Evolutionary conservation across 2,329 filamentous ascomycete genomes (phyloP), one percentile per base, ranked within the genome.

Genomic region (Pseudocercospora cruenta): DNA sequence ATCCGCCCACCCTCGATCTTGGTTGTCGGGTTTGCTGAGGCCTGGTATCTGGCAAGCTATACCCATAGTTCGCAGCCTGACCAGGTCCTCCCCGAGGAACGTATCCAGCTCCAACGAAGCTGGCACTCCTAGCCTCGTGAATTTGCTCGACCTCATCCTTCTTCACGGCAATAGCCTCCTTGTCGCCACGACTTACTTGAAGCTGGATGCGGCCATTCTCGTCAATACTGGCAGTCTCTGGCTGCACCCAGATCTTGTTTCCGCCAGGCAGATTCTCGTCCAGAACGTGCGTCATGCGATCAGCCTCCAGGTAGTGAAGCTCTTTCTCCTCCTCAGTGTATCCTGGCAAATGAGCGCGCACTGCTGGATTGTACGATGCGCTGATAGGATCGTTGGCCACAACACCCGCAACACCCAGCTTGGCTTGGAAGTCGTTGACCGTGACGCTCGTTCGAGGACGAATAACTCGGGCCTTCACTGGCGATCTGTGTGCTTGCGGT

Each of bases 381-480:
- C 58, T 26, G 16, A 68, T 58, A 10, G 63, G 51, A 26, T 69
- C 60, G 33, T n/a, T 45, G 16, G 80, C 71, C 4, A 82, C 79
- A 68, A 84, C 78, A 57, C 82, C 82, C 10, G 73, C 82, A 4
- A 83, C 78, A 58, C 82, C 82, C 21, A 83, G 71, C 26, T 75
- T 74, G 3, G 80, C 80, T 21, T 75, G 70, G 47, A 63, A 54
- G 39, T 76, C 73, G 4, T 62, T 75, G 39, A 78, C 78, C 64
- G 75, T 77, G 51, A 75, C 74, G 43, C 73, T 75, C 74, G 79
- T 82, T 24, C 73, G 70, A 4, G 84, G 82, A 58, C 82, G 78
- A 62, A 91, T 74, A 21, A 90, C 82, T 68, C 88, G 86, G 4
- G 87, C 85, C 66, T 85, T 76, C 2, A 89, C 80, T 0, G 87